phyloP scores from a whole-genome alignment of 805 yeast species.

The Schizosaccharomyces japonicus region DNA sequence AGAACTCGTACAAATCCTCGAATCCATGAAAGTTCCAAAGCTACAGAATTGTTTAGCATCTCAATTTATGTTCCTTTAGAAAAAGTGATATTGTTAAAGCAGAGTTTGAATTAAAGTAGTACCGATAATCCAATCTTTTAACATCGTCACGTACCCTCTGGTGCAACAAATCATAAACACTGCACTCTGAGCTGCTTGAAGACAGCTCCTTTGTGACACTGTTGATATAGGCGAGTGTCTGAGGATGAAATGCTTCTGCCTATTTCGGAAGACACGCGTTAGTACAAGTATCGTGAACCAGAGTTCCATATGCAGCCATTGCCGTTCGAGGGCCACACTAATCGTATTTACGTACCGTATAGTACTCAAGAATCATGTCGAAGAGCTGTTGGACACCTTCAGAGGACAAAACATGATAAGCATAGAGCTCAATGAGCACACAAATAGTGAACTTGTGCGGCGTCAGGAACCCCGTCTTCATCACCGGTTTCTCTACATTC shows the following conservation, averaged over 20 bases:
- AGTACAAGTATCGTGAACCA: background rate
- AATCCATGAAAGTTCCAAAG: background rate
- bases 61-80: background rate
- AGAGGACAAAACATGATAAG: background rate
- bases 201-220: background rate
- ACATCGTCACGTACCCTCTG: background rate
- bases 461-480: background rate
- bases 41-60: background rate
- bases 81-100: background rate
- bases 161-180: background rate
- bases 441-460: background rate
- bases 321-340: too few relatives aligned
- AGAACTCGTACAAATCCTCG: background rate
- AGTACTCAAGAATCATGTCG: background rate
- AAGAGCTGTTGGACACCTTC: background rate
- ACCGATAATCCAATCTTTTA: too few relatives aligned
- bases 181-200: background rate
- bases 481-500: too few relatives aligned
- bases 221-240: background rate
- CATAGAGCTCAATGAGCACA: background rate
- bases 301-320: background rate
- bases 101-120: too few relatives aligned
- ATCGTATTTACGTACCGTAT: background rate
- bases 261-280: background rate
- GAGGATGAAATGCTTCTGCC: background rate